These are phyloP conservation scores for Tetradesmus obliquus DNA, from an alignment of 139 green algal species.

Conservation along the genomic window DNA sequence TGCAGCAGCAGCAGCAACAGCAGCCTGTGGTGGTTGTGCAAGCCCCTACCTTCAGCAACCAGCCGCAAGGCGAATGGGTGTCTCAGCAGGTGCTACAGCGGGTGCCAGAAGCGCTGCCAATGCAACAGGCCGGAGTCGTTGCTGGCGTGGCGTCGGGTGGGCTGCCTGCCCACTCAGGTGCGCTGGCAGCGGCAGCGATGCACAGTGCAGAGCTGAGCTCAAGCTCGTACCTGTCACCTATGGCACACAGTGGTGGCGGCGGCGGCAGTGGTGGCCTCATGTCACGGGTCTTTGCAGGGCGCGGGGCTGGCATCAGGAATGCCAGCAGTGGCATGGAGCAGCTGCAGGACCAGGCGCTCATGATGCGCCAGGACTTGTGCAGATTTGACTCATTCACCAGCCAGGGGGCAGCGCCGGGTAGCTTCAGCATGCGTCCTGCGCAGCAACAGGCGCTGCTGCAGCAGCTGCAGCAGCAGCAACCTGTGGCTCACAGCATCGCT, in stretches of 20 bases:
- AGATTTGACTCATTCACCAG: background rate
- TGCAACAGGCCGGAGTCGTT: background rate
- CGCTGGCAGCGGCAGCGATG: conserved; percentile 8
- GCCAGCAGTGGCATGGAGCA: background rate
- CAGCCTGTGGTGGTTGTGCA: background rate
- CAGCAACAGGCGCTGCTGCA: background rate
- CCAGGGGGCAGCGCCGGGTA: background rate
- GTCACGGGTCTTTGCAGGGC: background rate
- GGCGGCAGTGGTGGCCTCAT: background rate
- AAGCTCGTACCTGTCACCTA: background rate
- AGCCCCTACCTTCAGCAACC: background rate
- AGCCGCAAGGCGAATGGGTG: background rate
- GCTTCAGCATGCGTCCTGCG: background rate
- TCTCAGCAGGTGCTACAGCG: background rate
- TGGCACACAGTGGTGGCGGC: background rate
- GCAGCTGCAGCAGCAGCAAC: background rate
- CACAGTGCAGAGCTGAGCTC: background rate
- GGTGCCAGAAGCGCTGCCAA: background rate
- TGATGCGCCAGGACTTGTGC: background rate
- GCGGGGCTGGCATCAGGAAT: background rate
- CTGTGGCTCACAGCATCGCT: background rate
- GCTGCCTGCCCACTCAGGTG: background rate
- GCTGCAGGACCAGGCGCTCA: background rate
- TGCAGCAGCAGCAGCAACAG: background rate
- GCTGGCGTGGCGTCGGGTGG: background rate